Evolutionary conservation across 2,329 filamentous ascomycete genomes (phyloP).

Genomic region (Thelonectria rubi): DNA sequence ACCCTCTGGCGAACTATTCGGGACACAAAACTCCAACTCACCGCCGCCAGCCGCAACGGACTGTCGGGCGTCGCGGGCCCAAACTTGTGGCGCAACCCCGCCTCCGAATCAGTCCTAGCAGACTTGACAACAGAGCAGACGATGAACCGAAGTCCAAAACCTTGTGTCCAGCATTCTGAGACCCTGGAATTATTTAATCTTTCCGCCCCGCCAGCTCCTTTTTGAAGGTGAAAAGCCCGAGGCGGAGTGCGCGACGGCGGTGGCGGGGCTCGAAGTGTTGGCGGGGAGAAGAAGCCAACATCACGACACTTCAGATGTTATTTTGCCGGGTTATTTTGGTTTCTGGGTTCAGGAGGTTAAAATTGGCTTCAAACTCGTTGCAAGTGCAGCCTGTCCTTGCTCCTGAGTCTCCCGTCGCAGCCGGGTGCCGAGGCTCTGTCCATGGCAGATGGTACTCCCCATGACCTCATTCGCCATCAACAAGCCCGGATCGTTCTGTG

Average conservation of each 20-base stretch:
- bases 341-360: not conserved
- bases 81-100: slow-evolving; percentile 13
- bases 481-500: not conserved
- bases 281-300: not conserved
- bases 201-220: slow-evolving; percentile 8
- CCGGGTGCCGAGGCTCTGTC: not conserved
- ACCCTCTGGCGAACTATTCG: not conserved
- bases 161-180: not conserved
- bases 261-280: slow-evolving; percentile 10
- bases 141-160: not conserved
- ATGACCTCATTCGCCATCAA: slow-evolving; percentile 1
- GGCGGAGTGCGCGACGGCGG: slow-evolving; percentile 5
- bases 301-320: not conserved
- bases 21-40: not conserved
- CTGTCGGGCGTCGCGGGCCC: not conserved
- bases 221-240: slow-evolving; percentile 3
- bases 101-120: slow-evolving; percentile 13
- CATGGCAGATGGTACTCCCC: not conserved
- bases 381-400: not conserved
- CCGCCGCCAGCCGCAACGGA: not conserved
- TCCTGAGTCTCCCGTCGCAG: not conserved
- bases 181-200: slow-evolving; percentile 14
- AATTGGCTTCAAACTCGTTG: not conserved
- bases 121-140: not conserved
- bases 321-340: no score